Base-by-base conservation (phyloP, 352 stramenopile species). In the Thraustochytrium striatum region DNA sequence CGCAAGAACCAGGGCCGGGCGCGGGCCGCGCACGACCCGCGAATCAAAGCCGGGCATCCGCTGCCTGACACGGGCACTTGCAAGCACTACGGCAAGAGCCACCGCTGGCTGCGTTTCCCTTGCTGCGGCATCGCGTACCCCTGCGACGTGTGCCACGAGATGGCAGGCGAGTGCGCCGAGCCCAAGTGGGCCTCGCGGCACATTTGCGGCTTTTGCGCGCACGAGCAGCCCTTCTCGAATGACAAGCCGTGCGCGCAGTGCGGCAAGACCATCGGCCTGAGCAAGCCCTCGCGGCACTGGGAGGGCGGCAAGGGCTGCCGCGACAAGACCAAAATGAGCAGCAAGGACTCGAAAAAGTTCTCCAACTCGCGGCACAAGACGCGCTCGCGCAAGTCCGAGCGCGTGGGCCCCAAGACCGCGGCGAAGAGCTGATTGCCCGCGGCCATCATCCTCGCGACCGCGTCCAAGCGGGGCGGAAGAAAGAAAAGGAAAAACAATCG, bases 401-500 rank as follows among this genome's bases (percentile, higher is more conserved):
- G 70, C n/a, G 70, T 80, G n/a, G 70, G 70, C 0, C 65, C 65
- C n/a, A 75, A 75, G 65, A n/a, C n/a, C n/a, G n/a, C n/a, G n/a
- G n/a, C n/a, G n/a, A n/a, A n/a, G n/a, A n/a, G n/a, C n/a, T n/a
- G n/a, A n/a, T n/a, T n/a, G n/a, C n/a, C n/a, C n/a, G n/a, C n/a
- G n/a, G n/a, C n/a, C n/a, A n/a, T n/a, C n/a, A n/a, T n/a, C n/a
- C n/a, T n/a, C n/a, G n/a, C n/a, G n/a, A n/a, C n/a, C n/a, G n/a
- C n/a, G n/a, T n/a, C n/a, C n/a, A n/a, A n/a, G n/a, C n/a, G n/a
- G n/a, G n/a, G n/a, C n/a, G n/a, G n/a, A n/a, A n/a, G n/a, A n/a
- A n/a, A n/a, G n/a, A n/a, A n/a, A n/a, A n/a, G n/a, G n/a, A n/a
- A n/a, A n/a, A n/a, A n/a, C n/a, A n/a, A n/a, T n/a, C n/a, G n/a